Percentiles rank a stretch among this genome's conserved stretches.
These are phyloP conservation scores for Colletotrichum sansevieriae DNA, from an alignment of 2,329 filamentous ascomycete genomes.

Conservation along the genomic window DNA sequence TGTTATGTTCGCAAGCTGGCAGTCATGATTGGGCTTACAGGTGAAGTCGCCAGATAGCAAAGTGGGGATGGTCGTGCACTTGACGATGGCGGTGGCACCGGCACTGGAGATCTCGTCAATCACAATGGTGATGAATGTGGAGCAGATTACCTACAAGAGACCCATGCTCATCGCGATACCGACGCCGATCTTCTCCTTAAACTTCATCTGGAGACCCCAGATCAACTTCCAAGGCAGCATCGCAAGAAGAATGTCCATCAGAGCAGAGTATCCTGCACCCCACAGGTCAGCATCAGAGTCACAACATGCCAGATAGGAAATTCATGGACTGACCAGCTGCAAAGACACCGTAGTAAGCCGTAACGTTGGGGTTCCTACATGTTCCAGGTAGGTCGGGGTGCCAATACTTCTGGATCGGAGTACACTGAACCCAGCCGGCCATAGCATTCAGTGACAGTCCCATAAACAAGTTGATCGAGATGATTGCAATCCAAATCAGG, in stretches of 20 bases:
- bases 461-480: constrained; percentile 49
- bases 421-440: constrained; percentile 43
- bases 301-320: neutral
- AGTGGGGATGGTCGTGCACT: constrained; percentile 35
- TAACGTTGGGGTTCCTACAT: constrained; percentile 37
- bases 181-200: constrained; percentile 40
- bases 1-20: constrained; percentile 37
- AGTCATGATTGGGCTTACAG: constrained; percentile 3
- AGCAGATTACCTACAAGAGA: constrained; percentile 28
- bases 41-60: constrained; percentile 34
- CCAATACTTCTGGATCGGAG: constrained; percentile 34
- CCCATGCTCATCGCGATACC: constrained; percentile 40
- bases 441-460: constrained; percentile 42
- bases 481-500: constrained; percentile 51
- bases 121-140: too few relatives aligned
- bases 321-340: constrained; percentile 30
- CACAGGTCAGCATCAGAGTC: neutral
- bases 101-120: constrained; percentile 35
- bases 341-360: constrained; percentile 40
- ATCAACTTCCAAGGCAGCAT: constrained; percentile 39
- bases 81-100: constrained; percentile 41
- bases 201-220: constrained; percentile 40
- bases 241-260: constrained; percentile 37
- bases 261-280: constrained; percentile 18
- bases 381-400: constrained; percentile 17